Percentiles rank a stretch among this genome's conserved stretches.
These are phyloP conservation scores for Uronychia binucleata DNA, from an alignment of 73 alveolate species.

Conservation along the genomic window DNA sequence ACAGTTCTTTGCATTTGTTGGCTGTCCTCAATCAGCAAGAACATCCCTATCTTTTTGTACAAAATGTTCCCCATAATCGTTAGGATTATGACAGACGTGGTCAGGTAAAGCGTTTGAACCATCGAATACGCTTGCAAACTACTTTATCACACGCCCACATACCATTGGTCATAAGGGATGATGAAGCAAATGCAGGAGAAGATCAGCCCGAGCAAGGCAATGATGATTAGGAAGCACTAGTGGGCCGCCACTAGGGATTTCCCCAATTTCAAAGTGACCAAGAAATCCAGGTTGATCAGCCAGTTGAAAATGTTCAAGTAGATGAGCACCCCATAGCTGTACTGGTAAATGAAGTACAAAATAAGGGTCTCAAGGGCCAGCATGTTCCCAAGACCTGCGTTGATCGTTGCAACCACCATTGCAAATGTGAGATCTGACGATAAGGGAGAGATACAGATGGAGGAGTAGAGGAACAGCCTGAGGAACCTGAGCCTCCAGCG, in stretches of 20 bases:
- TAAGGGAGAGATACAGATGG: neutral
- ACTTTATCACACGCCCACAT: neutral
- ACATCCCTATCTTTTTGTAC: neutral
- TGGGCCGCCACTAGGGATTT: neutral
- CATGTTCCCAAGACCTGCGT: neutral
- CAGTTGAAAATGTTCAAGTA: neutral
- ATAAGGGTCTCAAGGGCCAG: neutral
- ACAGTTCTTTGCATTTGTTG: neutral
- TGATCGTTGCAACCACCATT: neutral
- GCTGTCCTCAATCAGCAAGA: neutral
- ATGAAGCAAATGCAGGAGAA: neutral
- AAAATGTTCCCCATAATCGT: neutral
- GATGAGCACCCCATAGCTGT: neutral
- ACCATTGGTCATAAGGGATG: neutral
- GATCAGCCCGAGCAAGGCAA: neutral
- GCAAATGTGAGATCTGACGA: neutral
- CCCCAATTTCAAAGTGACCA: neutral
- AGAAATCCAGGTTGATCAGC: neutral
- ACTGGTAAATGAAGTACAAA: neutral
- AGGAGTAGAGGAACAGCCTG: neutral
- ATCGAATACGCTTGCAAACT: neutral
- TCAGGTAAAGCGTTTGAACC: neutral
- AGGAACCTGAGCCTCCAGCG: neutral
- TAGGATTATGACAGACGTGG: neutral
- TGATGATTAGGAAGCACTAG: neutral